Evolutionary conservation across 441 rosid genomes (phyloP).

Genomic region (Euphorbia celastroides): DNA sequence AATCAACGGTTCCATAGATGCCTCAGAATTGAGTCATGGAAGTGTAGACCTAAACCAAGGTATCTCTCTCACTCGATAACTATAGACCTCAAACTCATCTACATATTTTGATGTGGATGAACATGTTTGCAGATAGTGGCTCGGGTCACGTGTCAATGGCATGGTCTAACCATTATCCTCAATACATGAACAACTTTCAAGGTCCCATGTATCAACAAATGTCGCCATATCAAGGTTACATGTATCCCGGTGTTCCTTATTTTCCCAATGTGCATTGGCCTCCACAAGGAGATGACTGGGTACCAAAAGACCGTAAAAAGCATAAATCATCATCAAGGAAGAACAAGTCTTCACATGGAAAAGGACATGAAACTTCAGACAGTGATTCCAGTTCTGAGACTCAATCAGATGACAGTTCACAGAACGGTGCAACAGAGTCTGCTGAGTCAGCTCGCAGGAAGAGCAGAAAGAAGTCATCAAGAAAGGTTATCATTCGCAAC

Average conservation of each 20-base stretch:
- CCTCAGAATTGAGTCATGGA: conserved; percentile 42
- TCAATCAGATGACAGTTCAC: conserved; percentile 31
- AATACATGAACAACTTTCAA: conserved; percentile 76
- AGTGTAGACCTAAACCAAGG: conserved; percentile 60
- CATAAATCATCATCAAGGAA: conserved; percentile 52
- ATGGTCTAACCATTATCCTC: conserved; percentile 77
- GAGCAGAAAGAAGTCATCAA: conserved; percentile 67
- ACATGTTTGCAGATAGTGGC: conserved; percentile 38
- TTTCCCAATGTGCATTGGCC: conserved; percentile 72
- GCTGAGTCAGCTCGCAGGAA: conserved; percentile 32
- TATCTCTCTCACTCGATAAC: conserved; percentile 18
- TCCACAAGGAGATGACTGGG: conserved; percentile 52
- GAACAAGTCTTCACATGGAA: conserved; percentile 44
- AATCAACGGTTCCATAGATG: conserved; percentile 43
- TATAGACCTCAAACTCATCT: neutral
- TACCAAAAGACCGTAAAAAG: conserved; percentile 35
- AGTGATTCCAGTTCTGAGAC: conserved; percentile 48
- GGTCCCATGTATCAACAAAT: conserved; percentile 54
- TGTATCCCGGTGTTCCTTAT: conserved; percentile 66
- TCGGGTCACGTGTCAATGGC: conserved; percentile 50
- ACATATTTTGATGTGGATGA: conserved; percentile 11
- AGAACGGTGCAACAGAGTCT: conserved; percentile 24
- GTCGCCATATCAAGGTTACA: conserved; percentile 61
- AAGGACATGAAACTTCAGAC: conserved; percentile 36
- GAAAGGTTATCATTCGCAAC: conserved; percentile 90